Base-by-base conservation (phyloP, 108 stramenopile genomes). In the Ochromonas danica region DNA sequence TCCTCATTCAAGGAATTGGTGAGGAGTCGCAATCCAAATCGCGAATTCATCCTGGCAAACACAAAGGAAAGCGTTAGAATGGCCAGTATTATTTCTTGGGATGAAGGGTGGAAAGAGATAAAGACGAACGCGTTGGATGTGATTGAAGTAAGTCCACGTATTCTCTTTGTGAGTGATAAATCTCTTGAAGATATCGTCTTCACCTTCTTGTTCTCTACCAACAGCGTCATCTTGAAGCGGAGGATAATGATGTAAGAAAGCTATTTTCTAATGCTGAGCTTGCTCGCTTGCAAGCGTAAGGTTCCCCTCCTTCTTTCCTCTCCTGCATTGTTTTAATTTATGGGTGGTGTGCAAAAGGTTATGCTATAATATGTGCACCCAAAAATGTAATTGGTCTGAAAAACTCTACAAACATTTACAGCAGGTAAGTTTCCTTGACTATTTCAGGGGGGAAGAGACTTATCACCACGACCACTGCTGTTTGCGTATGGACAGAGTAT, bases 361-460 rank as follows among this genome's bases (percentile, higher is more conserved):
- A 31, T 97, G 96, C 89, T 99, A 99, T 89, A 94, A 97, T 84
- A 99, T 99, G 97, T 99, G 98, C 85, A 97, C 96, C 43, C 98
- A 99, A 81, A 91, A 96, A 10, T 95, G 95, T 91, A 99, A 98
- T 86, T 96, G 92, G 92, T 95, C 95, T 39, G 94, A 95, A 80
- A 92, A 97, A 79, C 91, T 99, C 0, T 99, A 99, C 89, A 85
- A 92, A 41, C 87, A 94, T 61, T 96, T 97, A 82, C 93, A 95
- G 43, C 93, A 97, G 62, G 78, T 60, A 63, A 1, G 67, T 40
- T 43, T n/a, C n/a, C n/a, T n/a, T n/a, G n/a, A n/a, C n/a, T n/a
- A n/a, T n/a, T n/a, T n/a, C n/a, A n/a, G n/a, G n/a, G n/a, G n/a
- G n/a, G n/a, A n/a, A n/a, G n/a, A n/a, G n/a, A n/a, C 0, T 0